phyloP scores from a whole-genome alignment of 345 rosid species.

The Eutrema heterophyllum region DNA sequence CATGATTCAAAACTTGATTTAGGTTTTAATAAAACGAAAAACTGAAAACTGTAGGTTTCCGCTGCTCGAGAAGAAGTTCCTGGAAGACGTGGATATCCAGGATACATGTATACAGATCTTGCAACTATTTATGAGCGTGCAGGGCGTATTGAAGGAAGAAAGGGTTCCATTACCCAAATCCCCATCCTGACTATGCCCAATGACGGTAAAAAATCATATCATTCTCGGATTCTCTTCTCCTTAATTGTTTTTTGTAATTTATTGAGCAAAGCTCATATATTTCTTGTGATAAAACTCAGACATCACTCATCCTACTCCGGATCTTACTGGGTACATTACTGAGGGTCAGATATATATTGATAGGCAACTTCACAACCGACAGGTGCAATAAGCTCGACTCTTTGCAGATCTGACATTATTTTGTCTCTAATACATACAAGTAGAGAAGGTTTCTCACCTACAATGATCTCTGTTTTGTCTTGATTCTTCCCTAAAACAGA shows the following conservation, averaged over 20 bases:
- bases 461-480: not conserved
- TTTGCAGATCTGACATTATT: not conserved
- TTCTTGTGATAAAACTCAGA: slow-evolving; percentile 41
- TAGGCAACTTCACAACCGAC: slow-evolving; percentile 39
- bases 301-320: slow-evolving; percentile 98
- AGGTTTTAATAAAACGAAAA: too few relatives aligned
- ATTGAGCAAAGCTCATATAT: not conserved
- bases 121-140: slow-evolving; percentile 98
- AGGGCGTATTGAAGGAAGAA: slow-evolving; percentile 96
- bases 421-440: not conserved
- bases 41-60: slow-evolving; percentile 58
- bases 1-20: not conserved
- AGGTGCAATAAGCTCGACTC: slow-evolving; percentile 19
- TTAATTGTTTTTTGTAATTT: not conserved
- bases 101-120: slow-evolving; percentile 99
- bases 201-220: slow-evolving; percentile 55
- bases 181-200: slow-evolving; percentile 99
- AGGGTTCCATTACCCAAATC: slow-evolving; percentile 96
- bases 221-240: not conserved
- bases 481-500: slow-evolving; percentile 42
- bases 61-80: slow-evolving; percentile 99
- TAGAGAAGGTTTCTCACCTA: not conserved
- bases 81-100: slow-evolving; percentile 99
- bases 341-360: slow-evolving; percentile 46
- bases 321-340: slow-evolving; percentile 98